Conservation (phyloP, 106 monocot species). For the Gastrodia elata region DNA sequence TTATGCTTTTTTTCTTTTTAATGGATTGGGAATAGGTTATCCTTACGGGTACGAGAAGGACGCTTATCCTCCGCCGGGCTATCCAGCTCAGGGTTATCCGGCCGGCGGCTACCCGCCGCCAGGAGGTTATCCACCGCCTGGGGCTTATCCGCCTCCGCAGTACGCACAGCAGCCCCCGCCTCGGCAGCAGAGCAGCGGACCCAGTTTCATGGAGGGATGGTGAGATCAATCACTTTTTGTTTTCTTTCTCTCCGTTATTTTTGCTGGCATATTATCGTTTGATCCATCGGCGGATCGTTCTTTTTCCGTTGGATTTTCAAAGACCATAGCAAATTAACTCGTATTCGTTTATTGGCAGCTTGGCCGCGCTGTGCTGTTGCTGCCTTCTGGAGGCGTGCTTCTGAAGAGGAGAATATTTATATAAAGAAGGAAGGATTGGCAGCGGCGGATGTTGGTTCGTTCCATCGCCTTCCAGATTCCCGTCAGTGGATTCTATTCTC, state of each 20-base stretch:
- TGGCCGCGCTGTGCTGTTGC: slow-evolving; percentile 62
- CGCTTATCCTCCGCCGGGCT: slow-evolving; percentile 34
- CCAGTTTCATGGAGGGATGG: slow-evolving; percentile 64
- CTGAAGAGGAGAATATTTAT: not conserved
- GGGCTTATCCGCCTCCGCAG: slow-evolving; percentile 24
- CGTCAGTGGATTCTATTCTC: not conserved
- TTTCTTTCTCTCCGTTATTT: not conserved
- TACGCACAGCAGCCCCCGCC: slow-evolving; percentile 40
- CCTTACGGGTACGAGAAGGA: slow-evolving; percentile 23
- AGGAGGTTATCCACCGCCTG: slow-evolving; percentile 26
- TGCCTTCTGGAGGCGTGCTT: slow-evolving; percentile 65
- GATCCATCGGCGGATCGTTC: not conserved
- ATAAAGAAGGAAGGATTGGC: no score
- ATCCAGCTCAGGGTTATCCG: slow-evolving; percentile 35
- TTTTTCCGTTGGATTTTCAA: no score
- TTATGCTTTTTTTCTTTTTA: no score
- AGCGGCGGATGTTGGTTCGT: no score
- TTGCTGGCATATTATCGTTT: not conserved
- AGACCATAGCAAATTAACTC: no score
- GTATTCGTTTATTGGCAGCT: no score
- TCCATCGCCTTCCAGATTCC: not conserved
- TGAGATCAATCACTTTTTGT: slow-evolving; percentile 10
- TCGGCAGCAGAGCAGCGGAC: slow-evolving; percentile 30
- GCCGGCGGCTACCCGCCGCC: slow-evolving; percentile 8
- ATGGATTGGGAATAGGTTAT: slow-evolving; percentile 11